Percentiles rank a stretch among this genome's conserved stretches.
Conservation (phyloP, 371 early-diverging fungal genomes). For the Apophysomyces variabilis region DNA sequence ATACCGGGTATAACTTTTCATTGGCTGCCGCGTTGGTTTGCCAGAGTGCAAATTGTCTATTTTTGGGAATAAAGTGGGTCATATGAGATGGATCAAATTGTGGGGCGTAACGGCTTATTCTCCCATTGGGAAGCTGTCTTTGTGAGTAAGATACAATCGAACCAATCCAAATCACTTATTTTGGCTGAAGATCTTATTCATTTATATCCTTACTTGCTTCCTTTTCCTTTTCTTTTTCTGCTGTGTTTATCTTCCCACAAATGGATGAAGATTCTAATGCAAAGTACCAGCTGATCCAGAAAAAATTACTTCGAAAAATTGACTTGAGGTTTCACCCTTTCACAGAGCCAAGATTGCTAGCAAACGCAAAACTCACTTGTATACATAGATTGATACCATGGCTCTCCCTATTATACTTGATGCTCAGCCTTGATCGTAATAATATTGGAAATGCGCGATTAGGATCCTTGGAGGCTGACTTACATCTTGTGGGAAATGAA, state of each 20-base stretch:
- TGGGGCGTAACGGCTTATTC: background rate
- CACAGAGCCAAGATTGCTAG: background rate
- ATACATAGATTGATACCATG: slow-evolving; percentile 40
- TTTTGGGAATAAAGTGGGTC: background rate
- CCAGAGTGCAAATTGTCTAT: background rate
- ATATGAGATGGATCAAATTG: background rate
- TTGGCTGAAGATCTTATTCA: background rate
- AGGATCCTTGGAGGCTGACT: slow-evolving; percentile 41
- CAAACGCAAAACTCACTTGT: background rate
- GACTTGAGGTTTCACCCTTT: slow-evolving; percentile 19
- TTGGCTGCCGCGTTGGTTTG: no score
- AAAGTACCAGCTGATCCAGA: slow-evolving; percentile 13
- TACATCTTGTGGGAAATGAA: slow-evolving; percentile 40
- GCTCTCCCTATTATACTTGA: slow-evolving; percentile 41
- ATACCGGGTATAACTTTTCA: no score
- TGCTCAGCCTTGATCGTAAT: slow-evolving; percentile 46
- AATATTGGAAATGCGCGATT: slow-evolving; percentile 55
- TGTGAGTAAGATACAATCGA: background rate
- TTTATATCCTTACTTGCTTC: background rate
- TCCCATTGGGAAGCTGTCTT: background rate
- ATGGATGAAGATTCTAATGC: slow-evolving; percentile 3
- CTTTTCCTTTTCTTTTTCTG: background rate
- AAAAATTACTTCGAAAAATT: slow-evolving; percentile 19
- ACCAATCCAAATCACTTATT: background rate
- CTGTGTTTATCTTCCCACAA: background rate